Conservation (phyloP, 805 yeast species). For the Saturnispora serradocipensis region DNA sequence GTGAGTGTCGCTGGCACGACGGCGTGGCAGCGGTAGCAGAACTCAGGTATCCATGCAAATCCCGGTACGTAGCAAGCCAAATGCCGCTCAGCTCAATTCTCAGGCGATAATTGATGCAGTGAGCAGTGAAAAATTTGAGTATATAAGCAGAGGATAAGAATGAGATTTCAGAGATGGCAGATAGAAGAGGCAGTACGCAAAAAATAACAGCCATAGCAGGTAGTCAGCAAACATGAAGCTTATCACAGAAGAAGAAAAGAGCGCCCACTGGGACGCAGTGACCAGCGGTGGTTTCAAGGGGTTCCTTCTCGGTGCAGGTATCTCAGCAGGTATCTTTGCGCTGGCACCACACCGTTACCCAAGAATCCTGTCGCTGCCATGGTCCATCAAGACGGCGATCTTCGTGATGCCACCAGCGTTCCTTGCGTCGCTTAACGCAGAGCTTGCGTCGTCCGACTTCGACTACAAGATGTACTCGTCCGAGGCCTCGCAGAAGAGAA, state of each 20-base stretch:
- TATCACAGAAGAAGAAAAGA: conserved; percentile 16
- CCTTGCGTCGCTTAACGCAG: conserved; percentile 56
- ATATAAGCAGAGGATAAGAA: not conserved
- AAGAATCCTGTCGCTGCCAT: conserved; percentile 35
- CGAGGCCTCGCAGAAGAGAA: conserved; percentile 30
- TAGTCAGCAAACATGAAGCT: conserved; percentile 12
- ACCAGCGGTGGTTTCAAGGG: conserved; percentile 16
- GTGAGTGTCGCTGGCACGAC: not conserved
- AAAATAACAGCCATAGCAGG: not conserved
- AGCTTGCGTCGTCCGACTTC: conserved; percentile 57
- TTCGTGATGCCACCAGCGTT: conserved; percentile 62
- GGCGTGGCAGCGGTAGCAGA: not conserved
- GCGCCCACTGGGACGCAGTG: conserved; percentile 11
- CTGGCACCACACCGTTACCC: conserved; percentile 42
- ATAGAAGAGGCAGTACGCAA: not conserved
- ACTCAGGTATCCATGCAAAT: not conserved
- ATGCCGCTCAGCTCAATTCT: not conserved
- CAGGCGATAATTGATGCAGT: not conserved
- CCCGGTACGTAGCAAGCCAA: not conserved
- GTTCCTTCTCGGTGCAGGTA: conserved; percentile 37
- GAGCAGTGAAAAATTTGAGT: not conserved
- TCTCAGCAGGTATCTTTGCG: conserved; percentile 48
- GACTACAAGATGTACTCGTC: conserved; percentile 54
- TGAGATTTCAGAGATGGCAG: not conserved
- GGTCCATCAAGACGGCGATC: conserved; percentile 53